Evolutionary conservation across 768 basidiomycete species (phyloP).

Genomic region (Agaricus blazei): DNA sequence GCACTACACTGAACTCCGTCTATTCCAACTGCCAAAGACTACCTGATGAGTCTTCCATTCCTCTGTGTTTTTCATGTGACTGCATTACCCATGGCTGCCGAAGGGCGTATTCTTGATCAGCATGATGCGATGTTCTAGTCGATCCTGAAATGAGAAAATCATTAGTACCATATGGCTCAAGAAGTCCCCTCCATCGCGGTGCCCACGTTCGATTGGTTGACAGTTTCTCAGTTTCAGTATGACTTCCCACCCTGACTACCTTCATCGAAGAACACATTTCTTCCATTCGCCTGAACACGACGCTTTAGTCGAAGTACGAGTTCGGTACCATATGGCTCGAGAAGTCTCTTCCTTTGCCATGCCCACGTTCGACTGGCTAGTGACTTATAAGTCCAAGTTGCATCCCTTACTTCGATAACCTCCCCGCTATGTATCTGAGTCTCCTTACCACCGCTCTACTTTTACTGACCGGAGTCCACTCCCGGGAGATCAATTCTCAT

Average conservation of each 20-base stretch:
- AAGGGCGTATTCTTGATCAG: too few relatives aligned
- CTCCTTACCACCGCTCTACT: background rate
- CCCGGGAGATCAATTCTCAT: slow-evolving; percentile 6
- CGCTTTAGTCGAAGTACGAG: too few relatives aligned
- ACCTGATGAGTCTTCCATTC: background rate
- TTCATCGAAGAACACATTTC: too few relatives aligned
- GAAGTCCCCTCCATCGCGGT: background rate
- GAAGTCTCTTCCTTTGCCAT: too few relatives aligned
- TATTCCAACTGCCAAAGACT: background rate
- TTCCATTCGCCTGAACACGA: too few relatives aligned
- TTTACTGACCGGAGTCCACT: background rate
- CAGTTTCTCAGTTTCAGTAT: too few relatives aligned
- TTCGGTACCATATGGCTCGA: too few relatives aligned
- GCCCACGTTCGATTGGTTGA: background rate
- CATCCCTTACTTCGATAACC: background rate
- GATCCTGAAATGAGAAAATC: background rate
- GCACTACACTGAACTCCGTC: too few relatives aligned
- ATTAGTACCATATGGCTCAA: slow-evolving; percentile 1
- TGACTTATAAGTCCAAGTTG: slow-evolving; percentile 1
- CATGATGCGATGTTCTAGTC: background rate
- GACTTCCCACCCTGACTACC: too few relatives aligned
- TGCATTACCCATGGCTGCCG: too few relatives aligned
- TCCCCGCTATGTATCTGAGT: slow-evolving; percentile 2
- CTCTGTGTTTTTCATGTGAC: too few relatives aligned
- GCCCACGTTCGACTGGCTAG: too few relatives aligned